A percentile compares a stretch with the other conserved stretches of the same genome.
phyloP scores from a whole-genome alignment of 2,329 filamentous ascomycete genomes.

The Talaromyces sp. region DNA sequence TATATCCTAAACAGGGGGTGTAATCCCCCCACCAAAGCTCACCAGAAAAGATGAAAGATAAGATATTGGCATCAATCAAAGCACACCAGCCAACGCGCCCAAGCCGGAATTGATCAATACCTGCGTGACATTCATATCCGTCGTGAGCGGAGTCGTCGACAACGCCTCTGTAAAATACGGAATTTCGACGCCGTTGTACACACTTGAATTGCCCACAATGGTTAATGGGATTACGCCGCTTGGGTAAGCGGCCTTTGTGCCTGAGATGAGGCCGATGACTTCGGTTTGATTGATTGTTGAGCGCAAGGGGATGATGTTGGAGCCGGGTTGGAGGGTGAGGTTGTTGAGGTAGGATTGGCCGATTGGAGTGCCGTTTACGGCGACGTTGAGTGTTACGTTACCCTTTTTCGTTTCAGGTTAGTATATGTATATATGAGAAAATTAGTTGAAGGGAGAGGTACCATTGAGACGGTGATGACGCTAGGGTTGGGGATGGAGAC shows the following conservation, averaged over 20 bases:
- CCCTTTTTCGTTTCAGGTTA: conserved; percentile 32
- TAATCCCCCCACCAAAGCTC: neutral
- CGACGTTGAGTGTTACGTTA: conserved; percentile 56
- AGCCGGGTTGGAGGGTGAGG: conserved; percentile 53
- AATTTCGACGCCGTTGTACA: conserved; percentile 50
- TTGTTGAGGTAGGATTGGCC: conserved; percentile 51
- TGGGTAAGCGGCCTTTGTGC: conserved; percentile 35
- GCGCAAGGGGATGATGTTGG: conserved; percentile 52
- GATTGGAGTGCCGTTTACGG: conserved; percentile 46
- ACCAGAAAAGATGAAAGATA: too few relatives aligned
- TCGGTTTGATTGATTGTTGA: conserved; percentile 47
- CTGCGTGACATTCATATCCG: conserved; percentile 45
- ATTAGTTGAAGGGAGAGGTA: conserved; percentile 20
- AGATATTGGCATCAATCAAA: neutral
- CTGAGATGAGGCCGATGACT: conserved; percentile 29
- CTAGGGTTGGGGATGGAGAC: conserved; percentile 60
- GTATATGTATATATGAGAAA: neutral
- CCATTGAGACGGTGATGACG: conserved; percentile 54
- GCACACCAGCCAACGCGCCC: neutral
- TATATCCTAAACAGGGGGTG: neutral
- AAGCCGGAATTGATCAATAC: conserved; percentile 25
- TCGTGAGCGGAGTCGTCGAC: conserved; percentile 42
- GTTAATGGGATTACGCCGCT: conserved; percentile 51
- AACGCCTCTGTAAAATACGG: conserved; percentile 55
- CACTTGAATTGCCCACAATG: conserved; percentile 49